phyloP scores from a whole-genome alignment of 225 moss, liverwort and hornwort genomes.

The Asterella californica region DNA sequence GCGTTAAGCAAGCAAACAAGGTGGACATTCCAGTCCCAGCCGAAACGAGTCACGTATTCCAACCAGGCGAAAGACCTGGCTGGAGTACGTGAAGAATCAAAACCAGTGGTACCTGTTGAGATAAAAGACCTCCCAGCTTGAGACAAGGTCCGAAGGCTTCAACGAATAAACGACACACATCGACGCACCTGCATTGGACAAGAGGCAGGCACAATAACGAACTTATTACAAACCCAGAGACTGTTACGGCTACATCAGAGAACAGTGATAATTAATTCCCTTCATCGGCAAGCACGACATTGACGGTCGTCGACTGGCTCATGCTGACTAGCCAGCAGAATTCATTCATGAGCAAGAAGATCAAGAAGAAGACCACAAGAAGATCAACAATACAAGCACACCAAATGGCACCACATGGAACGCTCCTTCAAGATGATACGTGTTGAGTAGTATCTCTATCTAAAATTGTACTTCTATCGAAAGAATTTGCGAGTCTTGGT shows the following conservation, averaged over 20 bases:
- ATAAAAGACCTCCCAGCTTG: constrained; percentile 78
- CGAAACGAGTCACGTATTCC: too few relatives aligned
- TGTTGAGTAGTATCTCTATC: too few relatives aligned
- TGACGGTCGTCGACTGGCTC: background rate
- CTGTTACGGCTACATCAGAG: background rate
- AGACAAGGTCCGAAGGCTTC: constrained; percentile 64
- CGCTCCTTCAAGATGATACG: background rate
- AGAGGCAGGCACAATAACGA: background rate
- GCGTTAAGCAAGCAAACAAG: too few relatives aligned
- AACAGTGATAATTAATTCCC: background rate
- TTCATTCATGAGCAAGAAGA: too few relatives aligned
- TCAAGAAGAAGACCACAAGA: too few relatives aligned
- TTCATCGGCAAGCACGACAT: too few relatives aligned
- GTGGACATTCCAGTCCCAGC: too few relatives aligned
- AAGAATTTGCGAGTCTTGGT: background rate
- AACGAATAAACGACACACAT: constrained; percentile 54
- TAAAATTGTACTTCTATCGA: background rate
- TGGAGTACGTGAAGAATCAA: background rate
- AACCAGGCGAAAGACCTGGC: background rate
- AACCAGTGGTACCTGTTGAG: constrained; percentile 49
- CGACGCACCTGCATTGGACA: constrained; percentile 47
- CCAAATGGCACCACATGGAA: background rate
- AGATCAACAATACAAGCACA: too few relatives aligned
- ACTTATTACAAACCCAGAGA: background rate
- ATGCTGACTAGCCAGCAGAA: background rate